phyloP scores from a whole-genome alignment of 2,329 filamentous ascomycete species.

The Dactylellina cionopaga region DNA sequence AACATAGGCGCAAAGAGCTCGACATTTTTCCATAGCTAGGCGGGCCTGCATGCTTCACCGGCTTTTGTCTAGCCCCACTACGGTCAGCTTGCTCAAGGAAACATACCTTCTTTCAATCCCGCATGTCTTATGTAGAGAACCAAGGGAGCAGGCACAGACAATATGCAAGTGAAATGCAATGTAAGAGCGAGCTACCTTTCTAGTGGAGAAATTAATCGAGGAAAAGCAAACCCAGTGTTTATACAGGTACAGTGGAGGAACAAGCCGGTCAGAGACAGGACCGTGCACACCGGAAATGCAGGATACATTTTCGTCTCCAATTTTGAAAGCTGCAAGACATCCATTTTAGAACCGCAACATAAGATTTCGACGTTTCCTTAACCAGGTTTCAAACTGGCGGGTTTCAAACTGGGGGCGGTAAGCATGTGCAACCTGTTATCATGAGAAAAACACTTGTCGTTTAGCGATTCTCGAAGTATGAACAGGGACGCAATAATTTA shows the following conservation, averaged over 20 bases:
- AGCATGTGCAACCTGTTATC: too few relatives aligned
- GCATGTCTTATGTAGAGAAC: neutral
- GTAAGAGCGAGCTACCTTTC: constrained; percentile 12
- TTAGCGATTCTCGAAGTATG: neutral
- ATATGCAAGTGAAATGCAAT: neutral
- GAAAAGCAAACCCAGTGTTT: neutral
- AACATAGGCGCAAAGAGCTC: constrained; percentile 26
- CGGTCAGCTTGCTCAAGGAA: neutral
- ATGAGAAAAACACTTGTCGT: too few relatives aligned
- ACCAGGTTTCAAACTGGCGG: constrained; percentile 14
- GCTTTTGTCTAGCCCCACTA: constrained; percentile 27
- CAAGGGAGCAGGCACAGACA: neutral
- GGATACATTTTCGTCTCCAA: constrained; percentile 39
- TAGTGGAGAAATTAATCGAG: neutral
- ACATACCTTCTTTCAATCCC: neutral
- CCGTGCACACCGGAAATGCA: constrained; percentile 41
- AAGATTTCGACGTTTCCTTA: constrained; percentile 27
- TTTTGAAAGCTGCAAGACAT: constrained; percentile 50
- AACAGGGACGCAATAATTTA: neutral
- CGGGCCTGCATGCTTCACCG: constrained; percentile 2
- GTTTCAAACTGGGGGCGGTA: too few relatives aligned
- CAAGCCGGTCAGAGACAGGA: constrained; percentile 22
- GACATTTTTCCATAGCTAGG: neutral
- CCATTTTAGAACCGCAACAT: constrained; percentile 36
- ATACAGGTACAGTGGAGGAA: constrained; percentile 2